phyloP scores from a whole-genome alignment of 441 rosid genomes.

The Flueggea neowawraea region DNA sequence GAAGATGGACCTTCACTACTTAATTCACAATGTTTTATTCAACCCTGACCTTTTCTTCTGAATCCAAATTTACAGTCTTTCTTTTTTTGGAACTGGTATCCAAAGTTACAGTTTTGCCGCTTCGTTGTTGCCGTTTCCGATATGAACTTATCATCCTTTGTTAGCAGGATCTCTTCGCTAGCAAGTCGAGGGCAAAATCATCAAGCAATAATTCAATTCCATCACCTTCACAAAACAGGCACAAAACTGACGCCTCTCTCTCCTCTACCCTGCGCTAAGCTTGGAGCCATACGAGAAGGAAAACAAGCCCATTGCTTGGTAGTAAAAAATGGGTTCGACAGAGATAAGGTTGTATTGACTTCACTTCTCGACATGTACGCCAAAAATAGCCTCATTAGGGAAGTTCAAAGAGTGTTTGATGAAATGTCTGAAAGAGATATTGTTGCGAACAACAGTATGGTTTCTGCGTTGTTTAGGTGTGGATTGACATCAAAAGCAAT shows the following conservation, averaged over 20 bases:
- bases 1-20: too few species aligned
- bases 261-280: conserved; percentile 13
- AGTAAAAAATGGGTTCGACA: conserved; percentile 17
- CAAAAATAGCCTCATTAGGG: conserved; percentile 1
- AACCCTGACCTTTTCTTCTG: too few species aligned
- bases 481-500: conserved; percentile 8
- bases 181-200: conserved; percentile 12
- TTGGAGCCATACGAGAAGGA: conserved; percentile 13
- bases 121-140: too few species aligned
- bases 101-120: too few species aligned
- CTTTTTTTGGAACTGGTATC: too few species aligned
- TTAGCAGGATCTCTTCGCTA: conserved; percentile 3
- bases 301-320: conserved; percentile 19
- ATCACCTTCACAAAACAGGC: conserved; percentile 9
- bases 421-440: conserved; percentile 26
- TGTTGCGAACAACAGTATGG: conserved; percentile 20
- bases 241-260: conserved; percentile 1
- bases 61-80: too few species aligned
- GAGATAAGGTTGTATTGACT: conserved; percentile 15
- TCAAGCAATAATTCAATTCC: conserved; percentile 8
- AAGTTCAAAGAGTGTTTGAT: conserved; percentile 8
- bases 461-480: conserved; percentile 17
- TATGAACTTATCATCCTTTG: neutral
- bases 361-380: conserved; percentile 22
- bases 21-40: too few species aligned